Evolutionary conservation across 2,329 filamentous ascomycete species (phyloP), one percentile per base, ranked within the genome.

Genomic region (Hypoxylon sp.): DNA sequence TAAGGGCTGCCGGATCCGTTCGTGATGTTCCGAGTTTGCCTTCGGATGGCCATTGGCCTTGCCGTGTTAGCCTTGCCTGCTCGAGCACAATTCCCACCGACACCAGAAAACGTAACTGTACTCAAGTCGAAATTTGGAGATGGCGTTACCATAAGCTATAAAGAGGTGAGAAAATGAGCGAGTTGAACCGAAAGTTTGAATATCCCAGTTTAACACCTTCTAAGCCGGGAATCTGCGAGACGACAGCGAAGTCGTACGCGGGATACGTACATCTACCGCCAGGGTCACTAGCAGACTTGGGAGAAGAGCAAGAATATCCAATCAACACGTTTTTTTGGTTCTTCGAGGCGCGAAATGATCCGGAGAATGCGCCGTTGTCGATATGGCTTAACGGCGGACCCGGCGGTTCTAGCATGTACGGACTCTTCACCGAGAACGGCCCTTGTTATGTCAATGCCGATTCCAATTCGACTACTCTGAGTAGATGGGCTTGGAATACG

Each of bases 351-450:
- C 71, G 75, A 5, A 73, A 71, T 6, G 65, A 76, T 46, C 74
- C 75, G 0, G 68, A 56, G 15, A 71, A 73, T 43, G 73, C 75
- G 34, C 75, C 75, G 15, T 67, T 87, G 59, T 83, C 83, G 1
- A 83, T 87, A 71, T 88, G 83, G 83, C 74, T 88, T 49, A 87
- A 86, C 72, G 85, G 86, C 26, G 86, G 86, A 3, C 86, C 86
- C 4, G 86, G 85, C 20, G 80, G 79, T 52, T 85, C 82, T 63
- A 86, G 83, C n/a, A 81, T 88, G 80, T 71, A 76, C 13, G 75
- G 85, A 78, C 13, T 77, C 81, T 65, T 87, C 82, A 72, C 78
- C 72, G 60, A 86, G 82, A 76, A 79, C 77, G 86, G 86, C 10
- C 79, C 78, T 56, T 83, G 76, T 71, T 75, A 80, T 61, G 71